Conservation (phyloP, 495 filamentous ascomycete species). For the Penicillium canescens region DNA sequence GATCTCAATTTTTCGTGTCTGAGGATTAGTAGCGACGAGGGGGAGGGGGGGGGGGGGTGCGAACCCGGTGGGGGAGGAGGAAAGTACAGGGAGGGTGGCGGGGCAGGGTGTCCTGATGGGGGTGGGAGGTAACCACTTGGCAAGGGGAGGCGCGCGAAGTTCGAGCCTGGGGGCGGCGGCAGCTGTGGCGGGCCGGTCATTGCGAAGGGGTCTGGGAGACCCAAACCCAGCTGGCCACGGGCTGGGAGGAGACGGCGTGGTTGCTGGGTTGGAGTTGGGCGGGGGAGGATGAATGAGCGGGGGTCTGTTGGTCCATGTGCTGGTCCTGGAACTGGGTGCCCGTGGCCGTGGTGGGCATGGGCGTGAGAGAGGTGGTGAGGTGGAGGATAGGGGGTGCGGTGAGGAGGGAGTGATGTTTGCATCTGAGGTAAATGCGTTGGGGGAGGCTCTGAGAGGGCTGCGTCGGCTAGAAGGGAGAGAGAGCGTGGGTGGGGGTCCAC, state of each 20-base stretch:
- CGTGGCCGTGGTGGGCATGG: constrained; percentile 29
- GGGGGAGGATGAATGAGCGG: constrained; percentile 41
- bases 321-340: constrained; percentile 11
- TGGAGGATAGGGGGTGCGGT: constrained; percentile 23
- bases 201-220: constrained; percentile 36
- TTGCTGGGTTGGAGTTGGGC: constrained; percentile 37
- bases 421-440: constrained; percentile 29
- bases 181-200: constrained; percentile 40
- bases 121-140: constrained; percentile 30
- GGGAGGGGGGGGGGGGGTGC: constrained; percentile 11
- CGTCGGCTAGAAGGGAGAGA: constrained; percentile 37
- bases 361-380: constrained; percentile 11
- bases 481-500: constrained; percentile 17
- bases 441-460: constrained; percentile 27
- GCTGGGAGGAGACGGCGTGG: constrained; percentile 43
- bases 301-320: constrained; percentile 39
- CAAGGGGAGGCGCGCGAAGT: constrained; percentile 37
- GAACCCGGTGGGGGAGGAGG: constrained; percentile 16
- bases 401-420: neutral
- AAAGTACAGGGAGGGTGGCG: constrained; percentile 21
- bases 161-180: constrained; percentile 42
- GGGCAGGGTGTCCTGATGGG: constrained; percentile 22
- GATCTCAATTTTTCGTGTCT: too few species aligned
- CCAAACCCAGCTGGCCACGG: constrained; percentile 30
- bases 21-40: too few species aligned